phyloP scores from a whole-genome alignment of 805 yeast genomes.

The Saccharomycopsis olivae region DNA sequence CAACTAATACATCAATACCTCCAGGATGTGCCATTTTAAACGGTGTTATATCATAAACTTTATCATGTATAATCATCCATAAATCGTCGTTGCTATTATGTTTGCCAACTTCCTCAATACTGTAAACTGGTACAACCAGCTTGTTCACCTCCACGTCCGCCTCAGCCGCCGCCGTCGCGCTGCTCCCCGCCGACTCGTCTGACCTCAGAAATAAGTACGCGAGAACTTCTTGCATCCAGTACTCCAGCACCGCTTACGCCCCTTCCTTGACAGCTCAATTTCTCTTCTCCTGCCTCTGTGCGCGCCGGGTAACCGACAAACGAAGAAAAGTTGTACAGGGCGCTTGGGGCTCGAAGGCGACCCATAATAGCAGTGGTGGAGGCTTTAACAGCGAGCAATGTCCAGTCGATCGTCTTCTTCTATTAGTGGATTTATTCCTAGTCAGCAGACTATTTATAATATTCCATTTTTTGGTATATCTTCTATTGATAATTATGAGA shows the following conservation, averaged over 20 bases:
- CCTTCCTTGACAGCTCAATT: too few relatives aligned
- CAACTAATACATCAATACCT: slow-evolving; percentile 34
- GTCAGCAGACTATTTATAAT: slow-evolving; percentile 6
- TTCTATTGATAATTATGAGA: slow-evolving; percentile 24
- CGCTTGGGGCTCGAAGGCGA: too few relatives aligned
- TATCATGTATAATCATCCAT: slow-evolving; percentile 76
- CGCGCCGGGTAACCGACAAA: too few relatives aligned
- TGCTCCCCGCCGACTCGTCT: too few relatives aligned
- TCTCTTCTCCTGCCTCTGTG: too few relatives aligned
- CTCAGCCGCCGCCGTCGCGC: not conserved
- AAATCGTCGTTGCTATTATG: slow-evolving; percentile 67
- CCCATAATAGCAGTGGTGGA: too few relatives aligned
- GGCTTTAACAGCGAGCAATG: too few relatives aligned
- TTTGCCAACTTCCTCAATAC: slow-evolving; percentile 40
- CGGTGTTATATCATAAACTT: slow-evolving; percentile 63
- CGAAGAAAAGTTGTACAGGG: too few relatives aligned
- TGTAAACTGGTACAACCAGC: too few relatives aligned
- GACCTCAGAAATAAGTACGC: too few relatives aligned
- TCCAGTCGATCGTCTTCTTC: not conserved
- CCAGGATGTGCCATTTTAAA: slow-evolving; percentile 33
- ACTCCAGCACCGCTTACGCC: too few relatives aligned
- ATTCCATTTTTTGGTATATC: slow-evolving; percentile 19
- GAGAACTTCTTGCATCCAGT: too few relatives aligned
- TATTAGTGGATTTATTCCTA: slow-evolving; percentile 5
- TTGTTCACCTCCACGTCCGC: not conserved